These are phyloP conservation scores for Yamadazyma mexicana DNA, from an alignment of 1,139 yeast genomes.

Conservation along the genomic window DNA sequence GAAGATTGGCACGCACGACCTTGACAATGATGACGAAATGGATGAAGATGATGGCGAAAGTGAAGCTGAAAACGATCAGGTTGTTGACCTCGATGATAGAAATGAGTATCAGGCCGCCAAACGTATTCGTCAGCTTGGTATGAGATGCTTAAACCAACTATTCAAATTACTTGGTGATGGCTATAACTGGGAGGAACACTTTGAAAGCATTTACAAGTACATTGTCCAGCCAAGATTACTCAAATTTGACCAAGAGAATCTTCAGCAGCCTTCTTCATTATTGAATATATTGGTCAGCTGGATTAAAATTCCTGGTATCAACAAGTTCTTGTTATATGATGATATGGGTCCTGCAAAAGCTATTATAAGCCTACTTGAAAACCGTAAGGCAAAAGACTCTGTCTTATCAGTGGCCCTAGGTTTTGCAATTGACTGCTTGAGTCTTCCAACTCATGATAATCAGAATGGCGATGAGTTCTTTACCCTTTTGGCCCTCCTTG, in stretches of 20 bases:
- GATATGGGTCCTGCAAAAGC: constrained; percentile 57
- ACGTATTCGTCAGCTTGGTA: constrained; percentile 58
- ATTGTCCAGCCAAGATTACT: constrained; percentile 67
- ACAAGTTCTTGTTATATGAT: constrained; percentile 56
- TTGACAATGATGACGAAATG: constrained; percentile 20
- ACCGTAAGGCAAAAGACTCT: constrained; percentile 61
- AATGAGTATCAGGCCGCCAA: constrained; percentile 48
- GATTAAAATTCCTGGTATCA: constrained; percentile 52
- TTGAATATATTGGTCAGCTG: constrained; percentile 67
- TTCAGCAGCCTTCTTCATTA: constrained; percentile 80
- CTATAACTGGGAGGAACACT: constrained; percentile 58
- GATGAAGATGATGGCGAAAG: constrained; percentile 9
- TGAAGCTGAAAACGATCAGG: not conserved
- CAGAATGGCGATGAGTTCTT: constrained; percentile 42
- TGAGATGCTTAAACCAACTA: constrained; percentile 54
- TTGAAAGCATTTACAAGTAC: constrained; percentile 49
- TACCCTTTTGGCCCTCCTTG: constrained; percentile 54
- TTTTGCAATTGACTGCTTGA: constrained; percentile 49
- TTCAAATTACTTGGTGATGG: constrained; percentile 49
- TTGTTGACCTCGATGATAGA: constrained; percentile 16
- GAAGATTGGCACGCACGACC: constrained; percentile 29
- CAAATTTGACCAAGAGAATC: constrained; percentile 71
- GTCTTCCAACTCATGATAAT: constrained; percentile 7
- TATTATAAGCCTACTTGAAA: constrained; percentile 53
- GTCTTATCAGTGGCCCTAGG: constrained; percentile 61